Percentiles rank a stretch among this genome's conserved stretches.
phyloP scores from a whole-genome alignment of 129 eudicot genomes.

The Tagetes patula region DNA sequence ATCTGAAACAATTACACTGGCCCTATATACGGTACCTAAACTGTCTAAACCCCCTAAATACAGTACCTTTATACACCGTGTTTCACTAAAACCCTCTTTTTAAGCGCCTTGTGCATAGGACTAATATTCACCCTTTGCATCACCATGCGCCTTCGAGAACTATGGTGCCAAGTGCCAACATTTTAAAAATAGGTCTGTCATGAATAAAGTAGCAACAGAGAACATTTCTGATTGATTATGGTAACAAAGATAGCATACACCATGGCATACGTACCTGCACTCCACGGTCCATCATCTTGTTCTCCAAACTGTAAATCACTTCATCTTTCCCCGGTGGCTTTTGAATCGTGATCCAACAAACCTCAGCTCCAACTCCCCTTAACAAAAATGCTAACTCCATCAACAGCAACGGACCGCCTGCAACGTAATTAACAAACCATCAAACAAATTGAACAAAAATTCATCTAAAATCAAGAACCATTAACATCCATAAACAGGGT shows the following conservation, averaged over 20 bases:
- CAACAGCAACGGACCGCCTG: conserved; percentile 79
- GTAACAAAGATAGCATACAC: too few species aligned
- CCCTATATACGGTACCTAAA: too few species aligned
- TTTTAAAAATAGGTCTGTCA: neutral
- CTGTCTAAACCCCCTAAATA: too few species aligned
- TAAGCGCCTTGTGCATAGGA: too few species aligned
- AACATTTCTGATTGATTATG: too few species aligned
- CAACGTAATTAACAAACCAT: neutral
- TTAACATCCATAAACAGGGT: too few species aligned
- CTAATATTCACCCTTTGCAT: too few species aligned
- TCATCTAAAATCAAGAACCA: neutral
- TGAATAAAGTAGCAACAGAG: neutral
- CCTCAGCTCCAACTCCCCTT: conserved; percentile 68
- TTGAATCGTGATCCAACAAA: conserved; percentile 77
- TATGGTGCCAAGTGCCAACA: conserved; percentile 11
- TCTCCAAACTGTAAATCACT: conserved; percentile 63
- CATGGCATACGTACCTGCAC: conserved; percentile 49
- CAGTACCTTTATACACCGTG: too few species aligned
- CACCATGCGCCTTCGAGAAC: too few species aligned
- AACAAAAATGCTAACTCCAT: conserved; percentile 82
- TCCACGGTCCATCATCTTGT: conserved; percentile 67
- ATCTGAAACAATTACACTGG: too few species aligned
- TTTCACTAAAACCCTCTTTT: too few species aligned
- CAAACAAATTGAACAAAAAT: neutral
- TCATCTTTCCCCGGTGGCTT: conserved; percentile 57